phyloP scores from a whole-genome alignment of 768 basidiomycete species.

The Mycena venus region DNA sequence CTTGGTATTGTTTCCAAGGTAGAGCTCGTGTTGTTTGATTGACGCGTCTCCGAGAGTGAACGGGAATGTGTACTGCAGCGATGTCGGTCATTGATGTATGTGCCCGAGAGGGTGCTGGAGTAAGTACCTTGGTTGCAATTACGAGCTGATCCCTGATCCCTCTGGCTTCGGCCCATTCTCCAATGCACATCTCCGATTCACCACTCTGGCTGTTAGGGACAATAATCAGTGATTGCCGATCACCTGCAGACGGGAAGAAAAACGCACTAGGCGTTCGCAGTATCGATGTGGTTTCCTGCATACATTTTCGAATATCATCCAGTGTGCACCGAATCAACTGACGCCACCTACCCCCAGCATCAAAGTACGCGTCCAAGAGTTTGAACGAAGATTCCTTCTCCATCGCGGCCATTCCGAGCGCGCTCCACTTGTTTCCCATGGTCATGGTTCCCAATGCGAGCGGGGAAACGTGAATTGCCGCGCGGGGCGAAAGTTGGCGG shows the following conservation, averaged over 20 bases:
- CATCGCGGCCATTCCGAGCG: background rate
- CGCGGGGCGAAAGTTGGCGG: conserved; percentile 36
- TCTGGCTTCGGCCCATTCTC: background rate
- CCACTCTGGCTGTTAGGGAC: background rate
- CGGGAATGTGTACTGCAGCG: background rate
- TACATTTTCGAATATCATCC: too few species aligned
- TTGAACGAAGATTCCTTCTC: background rate
- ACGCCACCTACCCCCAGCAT: background rate
- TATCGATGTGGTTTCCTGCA: background rate
- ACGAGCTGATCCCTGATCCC: background rate
- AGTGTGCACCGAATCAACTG: background rate
- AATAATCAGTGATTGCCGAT: background rate
- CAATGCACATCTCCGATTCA: background rate
- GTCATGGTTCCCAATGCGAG: conserved; percentile 59
- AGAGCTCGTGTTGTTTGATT: conserved; percentile 35
- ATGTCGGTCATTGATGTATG: background rate
- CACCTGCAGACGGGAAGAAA: background rate
- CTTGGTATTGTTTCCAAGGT: conserved; percentile 63
- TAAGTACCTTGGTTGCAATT: background rate
- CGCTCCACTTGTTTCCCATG: conserved; percentile 54
- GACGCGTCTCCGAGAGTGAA: background rate
- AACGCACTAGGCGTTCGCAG: background rate
- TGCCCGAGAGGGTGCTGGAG: background rate
- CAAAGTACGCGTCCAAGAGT: background rate
- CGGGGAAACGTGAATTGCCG: conserved; percentile 59